Evolutionary conservation across 2,329 filamentous ascomycete genomes (phyloP).

Genomic region (Daldinia sp.): DNA sequence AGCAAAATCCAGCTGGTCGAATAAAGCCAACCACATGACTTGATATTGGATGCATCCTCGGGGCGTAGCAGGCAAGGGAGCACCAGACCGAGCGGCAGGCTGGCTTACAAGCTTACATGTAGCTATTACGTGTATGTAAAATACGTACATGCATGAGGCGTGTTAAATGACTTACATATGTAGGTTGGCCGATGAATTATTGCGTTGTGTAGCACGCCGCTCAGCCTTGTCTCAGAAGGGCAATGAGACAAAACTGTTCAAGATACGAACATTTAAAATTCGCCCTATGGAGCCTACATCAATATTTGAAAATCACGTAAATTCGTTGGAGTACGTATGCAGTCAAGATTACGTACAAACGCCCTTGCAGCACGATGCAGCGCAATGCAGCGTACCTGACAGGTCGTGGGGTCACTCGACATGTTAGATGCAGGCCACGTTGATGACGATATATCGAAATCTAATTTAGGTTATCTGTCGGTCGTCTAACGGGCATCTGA

Average conservation of each 20-base stretch:
- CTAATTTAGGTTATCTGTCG: constrained; percentile 25
- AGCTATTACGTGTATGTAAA: background rate
- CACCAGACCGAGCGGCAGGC: background rate
- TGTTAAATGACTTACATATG: background rate
- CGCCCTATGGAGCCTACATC: background rate
- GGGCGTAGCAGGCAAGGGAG: constrained; percentile 19
- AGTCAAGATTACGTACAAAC: constrained; percentile 4
- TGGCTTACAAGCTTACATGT: background rate
- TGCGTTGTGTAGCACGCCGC: constrained; percentile 4
- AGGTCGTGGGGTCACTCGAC: constrained; percentile 23
- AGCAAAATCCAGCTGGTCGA: constrained; percentile 4
- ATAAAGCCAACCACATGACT: constrained; percentile 31
- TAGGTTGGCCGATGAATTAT: constrained; percentile 3
- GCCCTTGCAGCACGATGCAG: constrained; percentile 10
- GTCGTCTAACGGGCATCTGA: constrained; percentile 19
- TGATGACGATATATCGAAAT: constrained; percentile 18
- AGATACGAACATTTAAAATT: background rate
- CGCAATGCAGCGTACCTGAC: constrained; percentile 24
- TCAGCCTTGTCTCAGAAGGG: constrained; percentile 14
- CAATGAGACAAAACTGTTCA: constrained; percentile 8
- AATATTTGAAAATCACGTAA: too few relatives aligned
- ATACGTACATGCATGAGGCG: background rate
- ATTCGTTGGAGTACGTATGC: background rate
- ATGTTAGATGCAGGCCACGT: constrained; percentile 12
- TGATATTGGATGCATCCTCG: constrained; percentile 27